Evolutionary conservation across 805 yeast genomes (phyloP), one percentile per base, ranked within the genome.

Genomic region (Saccharomycopsis fermentans): DNA sequence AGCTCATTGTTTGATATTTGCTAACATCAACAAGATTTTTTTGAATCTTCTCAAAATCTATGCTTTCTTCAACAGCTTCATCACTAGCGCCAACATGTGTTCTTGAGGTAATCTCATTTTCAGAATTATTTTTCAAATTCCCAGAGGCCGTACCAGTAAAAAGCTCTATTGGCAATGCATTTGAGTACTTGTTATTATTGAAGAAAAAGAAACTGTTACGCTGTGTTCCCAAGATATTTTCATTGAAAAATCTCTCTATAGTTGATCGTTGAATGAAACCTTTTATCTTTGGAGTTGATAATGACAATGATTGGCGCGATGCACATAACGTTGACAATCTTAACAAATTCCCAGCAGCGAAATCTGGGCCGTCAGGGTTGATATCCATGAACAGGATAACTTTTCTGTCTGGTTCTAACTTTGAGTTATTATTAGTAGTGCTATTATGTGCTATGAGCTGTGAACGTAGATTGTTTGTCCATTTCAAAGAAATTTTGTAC

Each of bases 231-330:
- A 51, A 34, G 21, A 53, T n/a, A 39, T 60, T 55, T 21, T 56
- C 58, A 35, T 53, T 56, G 37, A 61, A 37, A 24, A 36, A 61
- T 24, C 55, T 56, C 55, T 68, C 81, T 69, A 71, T 74, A 70
- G 74, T 72, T 26, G 84, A 79, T 61, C 90, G 73, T 64, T 81
- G 84, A 19, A 84, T 76, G 2, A 82, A 77, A 61, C 80, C 81
- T 29, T 75, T 77, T 62, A 86, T 78, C 35, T 75, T 73, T 3
- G 87, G 83, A 0, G 87, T 78, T 27, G 80, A 76, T 54, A 92
- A 70, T n/a, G 87, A 81, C 61, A 92, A 75, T 0, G 97, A 88
- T 63, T 87, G 90, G 63, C 97, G 80, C 1, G 92, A 83, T 16
- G 85, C 81, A 54, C 82, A 80, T 59, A 92, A 73, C 4, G 87